Conservation (phyloP, 116 monocot species). For the Posidonia oceanica region DNA sequence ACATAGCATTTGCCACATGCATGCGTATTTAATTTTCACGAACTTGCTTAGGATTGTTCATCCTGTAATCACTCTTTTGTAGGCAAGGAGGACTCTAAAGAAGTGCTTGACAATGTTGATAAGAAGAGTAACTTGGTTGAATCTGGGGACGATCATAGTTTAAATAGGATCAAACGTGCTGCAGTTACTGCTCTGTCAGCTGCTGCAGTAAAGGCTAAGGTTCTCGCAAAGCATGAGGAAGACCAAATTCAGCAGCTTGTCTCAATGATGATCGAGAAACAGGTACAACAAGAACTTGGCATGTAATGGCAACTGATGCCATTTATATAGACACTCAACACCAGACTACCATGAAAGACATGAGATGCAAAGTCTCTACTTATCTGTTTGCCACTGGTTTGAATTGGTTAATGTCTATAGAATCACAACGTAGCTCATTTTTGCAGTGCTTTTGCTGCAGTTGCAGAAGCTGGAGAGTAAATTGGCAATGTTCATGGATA, state of each 20-base stretch:
- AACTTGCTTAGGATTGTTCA: not conserved
- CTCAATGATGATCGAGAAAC: conserved; percentile 59
- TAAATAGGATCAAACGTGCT: conserved; percentile 62
- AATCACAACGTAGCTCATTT: not conserved
- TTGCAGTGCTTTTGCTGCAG: conserved; percentile 26
- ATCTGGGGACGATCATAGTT: conserved; percentile 16
- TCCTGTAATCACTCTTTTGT: not conserved
- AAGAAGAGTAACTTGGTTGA: conserved; percentile 9
- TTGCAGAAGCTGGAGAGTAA: conserved; percentile 77
- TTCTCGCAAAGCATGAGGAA: conserved; percentile 84
- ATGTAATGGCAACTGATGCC: too few relatives aligned
- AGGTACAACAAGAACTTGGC: conserved; percentile 32
- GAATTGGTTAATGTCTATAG: not conserved
- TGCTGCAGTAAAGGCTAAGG: conserved; percentile 78
- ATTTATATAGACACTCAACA: too few relatives aligned
- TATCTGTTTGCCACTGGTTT: not conserved
- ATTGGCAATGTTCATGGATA: conserved; percentile 48
- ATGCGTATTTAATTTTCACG: too few relatives aligned
- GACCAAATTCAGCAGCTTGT: conserved; percentile 64
- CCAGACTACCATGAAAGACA: too few relatives aligned
- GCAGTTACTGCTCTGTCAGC: conserved; percentile 75
- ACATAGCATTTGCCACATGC: too few relatives aligned
- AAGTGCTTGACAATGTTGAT: not conserved
- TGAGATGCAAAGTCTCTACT: too few relatives aligned
- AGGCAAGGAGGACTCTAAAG: conserved; percentile 38